phyloP scores from a whole-genome alignment of 2,329 filamentous ascomycete species.

The Fusarium mangiferae region DNA sequence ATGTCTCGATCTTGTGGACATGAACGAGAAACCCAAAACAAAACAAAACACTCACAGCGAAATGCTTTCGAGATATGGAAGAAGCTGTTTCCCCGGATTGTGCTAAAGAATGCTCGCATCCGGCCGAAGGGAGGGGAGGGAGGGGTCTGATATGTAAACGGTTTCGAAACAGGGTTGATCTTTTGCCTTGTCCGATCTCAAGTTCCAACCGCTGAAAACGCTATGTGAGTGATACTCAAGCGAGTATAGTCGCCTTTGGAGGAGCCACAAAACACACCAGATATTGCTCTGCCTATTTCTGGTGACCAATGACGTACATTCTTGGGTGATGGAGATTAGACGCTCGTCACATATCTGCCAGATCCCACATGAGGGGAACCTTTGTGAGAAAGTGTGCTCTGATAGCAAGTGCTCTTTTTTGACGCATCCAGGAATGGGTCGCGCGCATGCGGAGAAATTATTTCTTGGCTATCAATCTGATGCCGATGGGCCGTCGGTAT shows the following conservation, averaged over 20 bases:
- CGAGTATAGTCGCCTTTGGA: conserved; percentile 13
- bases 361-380: background rate
- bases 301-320: conserved; percentile 26
- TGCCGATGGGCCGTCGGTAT: background rate
- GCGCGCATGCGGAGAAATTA: conserved; percentile 16
- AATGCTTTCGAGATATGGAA: conserved; percentile 1
- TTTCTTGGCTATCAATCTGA: conserved; percentile 5
- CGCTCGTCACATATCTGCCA: conserved; percentile 8
- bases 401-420: conserved; percentile 6
- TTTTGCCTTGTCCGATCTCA: background rate
- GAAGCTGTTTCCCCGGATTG: conserved; percentile 4
- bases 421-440: conserved; percentile 27
- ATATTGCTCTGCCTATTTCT: conserved; percentile 4
- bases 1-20: conserved; percentile 2
- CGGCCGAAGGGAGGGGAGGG: conserved; percentile 1
- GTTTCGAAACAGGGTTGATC: conserved; percentile 3
- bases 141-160: background rate
- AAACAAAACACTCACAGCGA: background rate
- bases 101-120: conserved; percentile 17
- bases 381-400: conserved; percentile 1
- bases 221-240: conserved; percentile 11
- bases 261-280: conserved; percentile 13
- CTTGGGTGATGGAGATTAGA: background rate
- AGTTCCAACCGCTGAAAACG: conserved; percentile 9
- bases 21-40: background rate